These are phyloP conservation scores for Coemansia sp. DNA, from an alignment of 192 early-diverging fungal species.

Conservation along the genomic window DNA sequence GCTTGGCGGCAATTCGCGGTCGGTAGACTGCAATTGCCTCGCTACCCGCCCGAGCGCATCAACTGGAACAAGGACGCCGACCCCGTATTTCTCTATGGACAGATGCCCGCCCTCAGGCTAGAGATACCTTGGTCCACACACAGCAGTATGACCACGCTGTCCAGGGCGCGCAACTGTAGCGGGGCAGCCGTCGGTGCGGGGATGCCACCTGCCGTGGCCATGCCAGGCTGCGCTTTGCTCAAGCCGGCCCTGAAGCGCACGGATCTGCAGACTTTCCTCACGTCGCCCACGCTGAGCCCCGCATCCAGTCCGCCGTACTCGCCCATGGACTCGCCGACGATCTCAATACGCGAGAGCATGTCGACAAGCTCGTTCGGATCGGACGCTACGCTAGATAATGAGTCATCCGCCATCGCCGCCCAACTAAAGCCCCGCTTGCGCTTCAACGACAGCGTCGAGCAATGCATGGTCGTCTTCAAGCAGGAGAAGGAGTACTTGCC, in stretches of 20 bases:
- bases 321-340: slow-evolving; percentile 41
- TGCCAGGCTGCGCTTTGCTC: slow-evolving; percentile 17
- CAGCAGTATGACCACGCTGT: slow-evolving; percentile 14
- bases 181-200: neutral
- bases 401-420: slow-evolving; percentile 5
- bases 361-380: slow-evolving; percentile 54
- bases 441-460: slow-evolving; percentile 60
- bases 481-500: slow-evolving; percentile 58
- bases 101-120: slow-evolving; percentile 46
- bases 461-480: slow-evolving; percentile 59
- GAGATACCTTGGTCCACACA: slow-evolving; percentile 47
- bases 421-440: slow-evolving; percentile 47
- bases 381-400: slow-evolving; percentile 43
- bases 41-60: slow-evolving; percentile 55
- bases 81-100: slow-evolving; percentile 56
- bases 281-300: slow-evolving; percentile 52
- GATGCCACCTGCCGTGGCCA: neutral
- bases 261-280: slow-evolving; percentile 54
- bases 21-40: slow-evolving; percentile 39
- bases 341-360: slow-evolving; percentile 55
- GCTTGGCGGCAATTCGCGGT: slow-evolving; percentile 57
- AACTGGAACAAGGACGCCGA: slow-evolving; percentile 61
- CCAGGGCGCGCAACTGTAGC: neutral
- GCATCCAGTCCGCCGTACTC: slow-evolving; percentile 40
- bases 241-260: slow-evolving; percentile 54